These are phyloP conservation scores for Fonsecaea monophora DNA, from an alignment of 2,329 filamentous ascomycete species.

Conservation along the genomic window DNA sequence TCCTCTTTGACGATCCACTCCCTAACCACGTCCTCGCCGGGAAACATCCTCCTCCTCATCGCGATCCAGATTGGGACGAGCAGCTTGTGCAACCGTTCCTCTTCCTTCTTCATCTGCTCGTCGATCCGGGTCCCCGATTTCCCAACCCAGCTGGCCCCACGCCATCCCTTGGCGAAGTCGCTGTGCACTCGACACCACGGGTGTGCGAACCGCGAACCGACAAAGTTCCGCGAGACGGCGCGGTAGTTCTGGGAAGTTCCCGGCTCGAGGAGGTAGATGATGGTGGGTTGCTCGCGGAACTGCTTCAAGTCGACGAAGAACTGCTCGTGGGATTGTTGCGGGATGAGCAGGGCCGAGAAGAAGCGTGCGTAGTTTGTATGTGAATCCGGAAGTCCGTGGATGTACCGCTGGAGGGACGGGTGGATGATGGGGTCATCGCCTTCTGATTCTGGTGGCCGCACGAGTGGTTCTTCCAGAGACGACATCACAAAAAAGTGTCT, in stretches of 20 bases:
- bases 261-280: slow-evolving; percentile 28
- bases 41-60: slow-evolving; percentile 39
- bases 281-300: slow-evolving; percentile 36
- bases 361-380: slow-evolving; percentile 36
- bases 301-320: slow-evolving; percentile 38
- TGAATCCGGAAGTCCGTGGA: slow-evolving; percentile 34
- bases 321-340: slow-evolving; percentile 29
- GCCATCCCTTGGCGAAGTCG: slow-evolving; percentile 29
- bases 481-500: slow-evolving; percentile 8
- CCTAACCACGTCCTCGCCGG: slow-evolving; percentile 29
- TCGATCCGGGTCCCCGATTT: slow-evolving; percentile 22
- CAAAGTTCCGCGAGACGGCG: slow-evolving; percentile 29
- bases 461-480: not conserved
- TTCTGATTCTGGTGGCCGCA: slow-evolving; percentile 13
- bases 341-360: slow-evolving; percentile 39
- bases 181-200: slow-evolving; percentile 38
- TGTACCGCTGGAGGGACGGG: slow-evolving; percentile 33
- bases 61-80: slow-evolving; percentile 41
- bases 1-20: slow-evolving; percentile 31
- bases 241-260: slow-evolving; percentile 32
- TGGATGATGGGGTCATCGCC: slow-evolving; percentile 29
- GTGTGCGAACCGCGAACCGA: slow-evolving; percentile 38
- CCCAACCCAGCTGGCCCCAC: slow-evolving; percentile 25
- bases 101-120: slow-evolving; percentile 33
- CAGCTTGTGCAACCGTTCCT: slow-evolving; percentile 38